phyloP scores from a whole-genome alignment of 2,329 filamentous ascomycete species.

The Purpureocillium lavendulum region DNA sequence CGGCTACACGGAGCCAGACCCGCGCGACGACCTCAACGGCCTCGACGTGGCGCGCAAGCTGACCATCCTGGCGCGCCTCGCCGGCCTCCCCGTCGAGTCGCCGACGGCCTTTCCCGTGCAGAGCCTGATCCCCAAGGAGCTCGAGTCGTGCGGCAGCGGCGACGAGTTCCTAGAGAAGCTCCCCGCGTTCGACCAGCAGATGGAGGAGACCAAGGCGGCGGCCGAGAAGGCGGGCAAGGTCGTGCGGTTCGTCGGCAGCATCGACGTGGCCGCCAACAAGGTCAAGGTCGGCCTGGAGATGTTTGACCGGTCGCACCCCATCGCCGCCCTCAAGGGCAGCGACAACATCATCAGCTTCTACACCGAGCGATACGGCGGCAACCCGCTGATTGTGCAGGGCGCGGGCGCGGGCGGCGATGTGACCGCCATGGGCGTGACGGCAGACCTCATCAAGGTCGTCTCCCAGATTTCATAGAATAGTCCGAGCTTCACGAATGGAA shows the following conservation, averaged over 20 bases:
- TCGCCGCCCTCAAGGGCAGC: conserved; percentile 90
- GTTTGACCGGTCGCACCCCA: conserved; percentile 80
- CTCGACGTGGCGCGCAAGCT: conserved; percentile 91
- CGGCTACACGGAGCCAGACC: conserved; percentile 87
- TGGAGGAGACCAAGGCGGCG: conserved; percentile 80
- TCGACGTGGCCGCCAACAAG: conserved; percentile 71
- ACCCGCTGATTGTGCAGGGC: conserved; percentile 90
- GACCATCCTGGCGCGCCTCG: conserved; percentile 84
- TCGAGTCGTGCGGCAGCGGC: conserved; percentile 68
- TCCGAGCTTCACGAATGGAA: conserved; percentile 7
- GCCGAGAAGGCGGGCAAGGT: conserved; percentile 86
- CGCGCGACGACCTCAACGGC: conserved; percentile 78
- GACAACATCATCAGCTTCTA: conserved; percentile 99
- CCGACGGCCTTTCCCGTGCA: conserved; percentile 90
- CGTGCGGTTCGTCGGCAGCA: conserved; percentile 86
- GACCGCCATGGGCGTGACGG: conserved; percentile 96
- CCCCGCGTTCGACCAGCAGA: conserved; percentile 75
- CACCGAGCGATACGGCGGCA: conserved; percentile 85
- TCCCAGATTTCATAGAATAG: conserved; percentile 49
- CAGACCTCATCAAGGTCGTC: conserved; percentile 83
- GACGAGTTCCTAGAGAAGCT: conserved; percentile 81
- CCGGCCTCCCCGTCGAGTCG: conserved; percentile 71
- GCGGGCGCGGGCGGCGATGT: conserved; percentile 91
- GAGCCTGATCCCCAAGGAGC: conserved; percentile 80
- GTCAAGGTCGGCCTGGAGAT: conserved; percentile 91